Conservation (phyloP, 2,329 filamentous ascomycete species). For the Hymenoscyphus infarciens region DNA sequence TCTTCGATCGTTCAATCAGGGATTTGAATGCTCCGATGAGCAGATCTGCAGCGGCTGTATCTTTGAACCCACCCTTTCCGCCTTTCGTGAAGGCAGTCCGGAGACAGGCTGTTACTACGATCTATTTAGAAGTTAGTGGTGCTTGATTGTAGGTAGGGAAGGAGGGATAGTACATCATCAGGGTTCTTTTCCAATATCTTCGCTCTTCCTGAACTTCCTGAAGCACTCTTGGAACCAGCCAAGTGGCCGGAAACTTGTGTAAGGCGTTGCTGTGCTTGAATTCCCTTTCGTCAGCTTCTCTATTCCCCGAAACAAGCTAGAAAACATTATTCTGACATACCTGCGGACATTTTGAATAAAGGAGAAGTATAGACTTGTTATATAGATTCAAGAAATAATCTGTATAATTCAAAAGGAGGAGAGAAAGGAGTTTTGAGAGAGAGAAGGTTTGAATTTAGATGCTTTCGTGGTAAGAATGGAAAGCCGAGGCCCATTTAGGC, state of each 20-base stretch:
- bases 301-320: background rate
- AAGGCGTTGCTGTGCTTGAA: conserved; percentile 34
- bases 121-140: conserved; percentile 42
- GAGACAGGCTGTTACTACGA: conserved; percentile 89
- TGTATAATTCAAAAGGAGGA: background rate
- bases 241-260: conserved; percentile 61
- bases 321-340: conserved; percentile 15
- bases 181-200: conserved; percentile 60
- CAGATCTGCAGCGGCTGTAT: conserved; percentile 82
- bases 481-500: conserved; percentile 13
- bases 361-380: background rate
- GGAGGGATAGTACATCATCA: conserved; percentile 54
- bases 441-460: background rate
- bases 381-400: background rate
- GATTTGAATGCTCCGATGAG: conserved; percentile 79
- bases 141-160: conserved; percentile 4
- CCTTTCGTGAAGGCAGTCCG: conserved; percentile 91
- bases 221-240: conserved; percentile 39
- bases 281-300: conserved; percentile 22
- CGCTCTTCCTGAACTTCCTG: conserved; percentile 24
- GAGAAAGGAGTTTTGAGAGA: background rate
- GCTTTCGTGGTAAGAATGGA: background rate
- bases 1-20: conserved; percentile 78
- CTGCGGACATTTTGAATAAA: conserved; percentile 27
- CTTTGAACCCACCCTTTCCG: conserved; percentile 92